Evolutionary conservation across 352 stramenopile species (phyloP).

Genomic region (Chrysophaeum taylorii): DNA sequence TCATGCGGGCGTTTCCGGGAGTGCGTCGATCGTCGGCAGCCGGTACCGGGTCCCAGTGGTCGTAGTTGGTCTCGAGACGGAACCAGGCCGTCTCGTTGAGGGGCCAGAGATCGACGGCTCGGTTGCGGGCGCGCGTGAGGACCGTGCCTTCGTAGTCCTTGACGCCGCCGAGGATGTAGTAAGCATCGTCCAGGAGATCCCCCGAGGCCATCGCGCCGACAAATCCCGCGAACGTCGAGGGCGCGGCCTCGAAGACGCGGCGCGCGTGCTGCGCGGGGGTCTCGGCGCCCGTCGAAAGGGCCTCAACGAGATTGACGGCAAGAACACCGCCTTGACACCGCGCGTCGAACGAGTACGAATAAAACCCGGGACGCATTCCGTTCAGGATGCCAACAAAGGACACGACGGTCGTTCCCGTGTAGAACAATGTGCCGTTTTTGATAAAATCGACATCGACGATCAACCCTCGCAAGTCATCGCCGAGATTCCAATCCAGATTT

Average conservation of each 20-base stretch:
- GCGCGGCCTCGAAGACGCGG: conserved; percentile 16
- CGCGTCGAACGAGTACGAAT: conserved; percentile 17
- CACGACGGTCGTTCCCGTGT: conserved; percentile 21
- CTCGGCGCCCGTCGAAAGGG: conserved; percentile 9
- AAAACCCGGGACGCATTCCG: conserved; percentile 13
- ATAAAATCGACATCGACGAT: conserved; percentile 22
- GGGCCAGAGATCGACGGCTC: conserved; percentile 16
- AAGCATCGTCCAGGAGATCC: conserved; percentile 17
- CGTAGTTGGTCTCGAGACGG: conserved; percentile 21
- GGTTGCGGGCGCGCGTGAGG: conserved; percentile 14
- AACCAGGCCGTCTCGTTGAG: conserved; percentile 16
- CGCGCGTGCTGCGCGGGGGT: conserved; percentile 20
- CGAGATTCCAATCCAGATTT: conserved; percentile 22
- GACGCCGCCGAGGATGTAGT: conserved; percentile 21
- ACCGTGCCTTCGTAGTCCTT: conserved; percentile 9
- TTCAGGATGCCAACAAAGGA: conserved; percentile 21
- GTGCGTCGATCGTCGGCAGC: conserved; percentile 20
- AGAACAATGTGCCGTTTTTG: conserved; percentile 9
- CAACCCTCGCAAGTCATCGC: conserved; percentile 14
- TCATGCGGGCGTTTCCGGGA: conserved; percentile 17
- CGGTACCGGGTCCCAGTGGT: conserved; percentile 16
- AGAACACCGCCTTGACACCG: conserved; percentile 18
- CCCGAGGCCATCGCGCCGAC: conserved; percentile 11
- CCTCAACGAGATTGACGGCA: conserved; percentile 16
- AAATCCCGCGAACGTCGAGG: conserved; percentile 4